phyloP scores from a whole-genome alignment of 192 early-diverging fungal species.

The Lobosporangium transversale region DNA sequence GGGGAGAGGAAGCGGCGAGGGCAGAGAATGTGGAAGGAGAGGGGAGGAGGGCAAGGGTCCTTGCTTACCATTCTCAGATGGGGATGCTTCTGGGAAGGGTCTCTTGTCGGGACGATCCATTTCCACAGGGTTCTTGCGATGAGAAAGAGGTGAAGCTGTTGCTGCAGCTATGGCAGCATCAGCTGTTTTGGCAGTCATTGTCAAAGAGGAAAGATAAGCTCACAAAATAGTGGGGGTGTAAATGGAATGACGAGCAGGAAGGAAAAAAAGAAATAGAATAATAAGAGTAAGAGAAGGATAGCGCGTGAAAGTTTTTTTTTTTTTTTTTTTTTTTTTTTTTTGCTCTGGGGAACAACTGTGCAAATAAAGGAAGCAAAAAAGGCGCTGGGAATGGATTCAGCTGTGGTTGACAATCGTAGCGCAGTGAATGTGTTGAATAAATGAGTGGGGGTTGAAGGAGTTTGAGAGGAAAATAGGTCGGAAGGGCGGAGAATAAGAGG shows the following conservation, averaged over 20 bases:
- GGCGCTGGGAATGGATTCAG: too few relatives aligned
- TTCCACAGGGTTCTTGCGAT: too few relatives aligned
- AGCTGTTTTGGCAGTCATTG: conserved; percentile 2
- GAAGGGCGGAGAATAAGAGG: too few relatives aligned
- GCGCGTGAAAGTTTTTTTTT: not conserved
- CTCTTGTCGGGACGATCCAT: conserved; percentile 33
- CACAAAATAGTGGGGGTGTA: not conserved
- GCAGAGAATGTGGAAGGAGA: not conserved
- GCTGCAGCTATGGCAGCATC: not conserved
- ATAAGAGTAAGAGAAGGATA: not conserved
- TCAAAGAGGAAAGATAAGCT: too few relatives aligned
- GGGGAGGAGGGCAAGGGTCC: not conserved
- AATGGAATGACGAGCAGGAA: too few relatives aligned
- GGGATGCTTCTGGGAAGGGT: conserved; percentile 29
- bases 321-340: conserved; percentile 4
- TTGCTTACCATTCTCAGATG: conserved; percentile 31
- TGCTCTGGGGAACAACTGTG: not conserved
- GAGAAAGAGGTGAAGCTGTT: not conserved
- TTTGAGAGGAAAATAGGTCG: too few relatives aligned
- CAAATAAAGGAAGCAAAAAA: too few relatives aligned
- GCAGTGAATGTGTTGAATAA: too few relatives aligned
- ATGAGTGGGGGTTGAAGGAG: too few relatives aligned
- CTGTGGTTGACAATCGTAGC: too few relatives aligned
- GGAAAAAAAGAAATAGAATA: not conserved
- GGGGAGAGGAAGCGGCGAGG: not conserved